phyloP scores from a whole-genome alignment of 306 rosid species.

The Chamaecrista fasciculata region DNA sequence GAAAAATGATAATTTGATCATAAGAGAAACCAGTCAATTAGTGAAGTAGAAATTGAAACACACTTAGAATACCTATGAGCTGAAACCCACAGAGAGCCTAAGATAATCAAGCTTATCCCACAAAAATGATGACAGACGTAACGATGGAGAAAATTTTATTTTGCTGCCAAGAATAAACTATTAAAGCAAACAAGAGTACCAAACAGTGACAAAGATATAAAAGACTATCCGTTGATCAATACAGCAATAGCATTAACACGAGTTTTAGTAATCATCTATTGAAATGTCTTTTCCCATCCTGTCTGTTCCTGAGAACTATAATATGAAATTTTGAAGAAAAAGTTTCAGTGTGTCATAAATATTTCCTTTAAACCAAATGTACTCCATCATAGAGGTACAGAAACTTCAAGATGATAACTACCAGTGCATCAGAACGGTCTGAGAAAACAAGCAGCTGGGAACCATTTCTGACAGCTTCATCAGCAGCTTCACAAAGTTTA shows the following conservation, averaged over 20 bases:
- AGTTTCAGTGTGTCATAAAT: background rate
- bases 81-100: background rate
- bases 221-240: conserved; percentile 7
- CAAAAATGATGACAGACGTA: background rate
- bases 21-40: background rate
- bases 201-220: background rate
- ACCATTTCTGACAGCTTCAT: conserved; percentile 98
- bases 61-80: background rate
- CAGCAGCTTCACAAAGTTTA: conserved; percentile 97
- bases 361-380: background rate
- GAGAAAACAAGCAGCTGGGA: conserved; percentile 90
- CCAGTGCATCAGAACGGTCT: conserved; percentile 85
- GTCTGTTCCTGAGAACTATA: conserved; percentile 16
- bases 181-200: background rate
- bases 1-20: background rate
- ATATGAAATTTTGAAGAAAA: background rate
- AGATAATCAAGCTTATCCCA: background rate
- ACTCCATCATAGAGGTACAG: conserved; percentile 6
- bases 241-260: conserved; percentile 18
- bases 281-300: conserved; percentile 11
- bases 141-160: background rate
- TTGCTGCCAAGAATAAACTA: background rate
- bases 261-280: background rate
- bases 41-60: background rate
- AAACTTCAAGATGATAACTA: conserved; percentile 38